Evolutionary conservation across 2,329 filamentous ascomycete species (phyloP), one percentile per base, ranked within the genome.

Genomic region (Immersiporthe knoxdaviesiana): DNA sequence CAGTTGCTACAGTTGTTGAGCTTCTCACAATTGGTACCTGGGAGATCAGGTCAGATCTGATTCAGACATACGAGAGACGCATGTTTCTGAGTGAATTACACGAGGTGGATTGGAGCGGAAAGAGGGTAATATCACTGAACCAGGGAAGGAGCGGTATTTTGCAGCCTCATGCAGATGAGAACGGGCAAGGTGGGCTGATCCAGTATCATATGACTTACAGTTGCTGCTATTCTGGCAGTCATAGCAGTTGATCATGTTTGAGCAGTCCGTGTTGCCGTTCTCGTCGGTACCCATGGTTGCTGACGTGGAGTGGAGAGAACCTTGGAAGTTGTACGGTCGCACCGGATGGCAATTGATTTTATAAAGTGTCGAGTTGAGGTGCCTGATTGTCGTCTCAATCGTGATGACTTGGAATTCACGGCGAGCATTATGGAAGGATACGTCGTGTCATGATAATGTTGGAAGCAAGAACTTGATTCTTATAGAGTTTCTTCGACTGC

Each of bases 161-260:
- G 35, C 35, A 35, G 12, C 18, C 7, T 54, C n/a, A 24, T n/a
- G 8, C 21, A n/a, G 3, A 7, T 6, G 21, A 6, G 14, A 21
- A 11, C n/a, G 18, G 12, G 4, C 2, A 1, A 24, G n/a, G 8
- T 47, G 30, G 12, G 12, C 50, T 21, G 18, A n/a, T 14, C 8
- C 6, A 18, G 24, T 35, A 8, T 6, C 2, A 16, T 12, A 24
- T n/a, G n/a, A 50, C 68, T 18, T 63, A 70, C 69, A 70, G 47
- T 70, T 70, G 50, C 69, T 70, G 39, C 69, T 70, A 21, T 68
- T n/a, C 37, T 27, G 44, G 47, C 69, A 70, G 63, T 68, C 52
- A 35, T 70, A 68, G 63, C 69, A 70, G 44, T 70, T 16, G 16
- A 5, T 52, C 58, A 70, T 63, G 56, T 70, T 70, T 50, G 66